Evolutionary conservation across 164 flowering plant genomes (phyloP).

Genomic region (Malania oleifera): DNA sequence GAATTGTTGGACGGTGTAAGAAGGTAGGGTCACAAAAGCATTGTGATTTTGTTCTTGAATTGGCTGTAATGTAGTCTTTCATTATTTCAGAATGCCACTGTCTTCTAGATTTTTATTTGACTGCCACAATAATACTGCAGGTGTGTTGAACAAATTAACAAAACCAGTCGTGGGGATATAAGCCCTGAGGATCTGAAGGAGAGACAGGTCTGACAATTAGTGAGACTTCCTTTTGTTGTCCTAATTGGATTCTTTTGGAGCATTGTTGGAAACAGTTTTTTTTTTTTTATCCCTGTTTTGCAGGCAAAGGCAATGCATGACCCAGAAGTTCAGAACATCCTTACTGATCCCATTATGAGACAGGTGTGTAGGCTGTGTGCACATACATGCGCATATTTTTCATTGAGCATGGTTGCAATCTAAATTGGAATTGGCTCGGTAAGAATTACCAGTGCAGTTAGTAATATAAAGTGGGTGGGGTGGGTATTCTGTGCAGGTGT

Average conservation of each 20-base stretch:
- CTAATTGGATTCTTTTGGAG: too few species aligned
- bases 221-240: too few species aligned
- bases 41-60: background rate
- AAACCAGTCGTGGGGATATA: conserved; percentile 83
- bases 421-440: too few species aligned
- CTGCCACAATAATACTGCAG: conserved; percentile 32
- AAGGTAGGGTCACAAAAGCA: conserved; percentile 34
- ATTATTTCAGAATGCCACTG: background rate
- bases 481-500: conserved; percentile 44
- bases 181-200: conserved; percentile 90
- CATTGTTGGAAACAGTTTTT: too few species aligned
- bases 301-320: conserved; percentile 98
- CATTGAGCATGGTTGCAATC: too few species aligned
- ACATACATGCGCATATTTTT: too few species aligned
- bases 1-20: conserved; percentile 82
- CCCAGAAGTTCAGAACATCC: conserved; percentile 90
- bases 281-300: conserved; percentile 7
- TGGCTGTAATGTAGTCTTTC: background rate
- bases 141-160: conserved; percentile 89
- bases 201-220: conserved; percentile 67
- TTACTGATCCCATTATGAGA: conserved; percentile 94
- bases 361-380: conserved; percentile 48
- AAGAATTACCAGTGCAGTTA: too few species aligned
- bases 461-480: background rate
- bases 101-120: background rate